Evolutionary conservation across 208 protist species (phyloP).

Genomic region (Trypanosoma lewisi): DNA sequence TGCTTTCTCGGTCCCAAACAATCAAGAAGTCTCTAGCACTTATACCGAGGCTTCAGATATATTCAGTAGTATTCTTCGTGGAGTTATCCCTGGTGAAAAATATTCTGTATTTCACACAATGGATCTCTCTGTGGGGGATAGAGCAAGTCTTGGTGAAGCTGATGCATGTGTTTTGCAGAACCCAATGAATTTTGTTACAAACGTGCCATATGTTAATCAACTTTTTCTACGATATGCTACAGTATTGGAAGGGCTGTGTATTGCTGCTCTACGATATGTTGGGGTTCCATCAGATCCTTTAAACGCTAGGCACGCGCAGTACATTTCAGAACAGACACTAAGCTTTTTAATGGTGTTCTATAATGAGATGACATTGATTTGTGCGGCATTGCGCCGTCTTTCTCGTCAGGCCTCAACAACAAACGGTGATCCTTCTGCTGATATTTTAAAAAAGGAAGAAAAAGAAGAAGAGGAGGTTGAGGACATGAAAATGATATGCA

Average conservation of each 20-base stretch:
- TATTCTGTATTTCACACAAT: not conserved
- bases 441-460: not conserved
- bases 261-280: constrained; percentile 70
- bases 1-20: not conserved
- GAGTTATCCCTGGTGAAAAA: constrained; percentile 30
- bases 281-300: constrained; percentile 43
- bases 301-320: constrained; percentile 51
- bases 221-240: constrained; percentile 63
- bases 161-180: constrained; percentile 58
- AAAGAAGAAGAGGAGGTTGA: constrained; percentile 21
- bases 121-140: not conserved
- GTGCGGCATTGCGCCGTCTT: constrained; percentile 28
- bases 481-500: constrained; percentile 29
- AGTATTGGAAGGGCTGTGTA: constrained; percentile 62
- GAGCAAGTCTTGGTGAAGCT: constrained; percentile 11
- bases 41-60: constrained; percentile 41
- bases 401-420: not conserved
- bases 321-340: constrained; percentile 39
- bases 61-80: constrained; percentile 45
- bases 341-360: constrained; percentile 67
- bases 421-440: not conserved
- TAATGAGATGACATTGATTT: constrained; percentile 57
- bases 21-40: constrained; percentile 18
- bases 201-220: constrained; percentile 65
- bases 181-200: constrained; percentile 50